Evolutionary conservation across 2,329 filamentous ascomycete genomes (phyloP).

Genomic region (Beauveria australis): DNA sequence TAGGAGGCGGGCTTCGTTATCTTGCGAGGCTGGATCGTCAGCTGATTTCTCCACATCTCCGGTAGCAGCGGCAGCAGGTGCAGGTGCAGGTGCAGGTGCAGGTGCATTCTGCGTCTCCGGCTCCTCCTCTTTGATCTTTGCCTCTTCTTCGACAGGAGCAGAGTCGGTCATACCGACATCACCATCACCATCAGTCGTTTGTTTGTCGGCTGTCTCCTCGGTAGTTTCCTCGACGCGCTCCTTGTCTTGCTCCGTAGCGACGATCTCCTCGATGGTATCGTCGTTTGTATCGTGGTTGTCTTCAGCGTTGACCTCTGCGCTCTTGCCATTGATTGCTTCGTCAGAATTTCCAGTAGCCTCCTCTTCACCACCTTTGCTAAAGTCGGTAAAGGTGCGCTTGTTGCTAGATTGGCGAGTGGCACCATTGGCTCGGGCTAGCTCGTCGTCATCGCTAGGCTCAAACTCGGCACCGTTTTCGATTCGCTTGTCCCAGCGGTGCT

Average conservation of each 20-base stretch:
- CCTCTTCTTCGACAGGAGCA: conserved; percentile 21
- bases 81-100: conserved; percentile 10
- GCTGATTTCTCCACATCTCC: conserved; percentile 17
- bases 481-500: conserved; percentile 74
- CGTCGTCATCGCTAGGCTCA: conserved; percentile 84
- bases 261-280: conserved; percentile 38
- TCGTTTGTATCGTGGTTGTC: conserved; percentile 30
- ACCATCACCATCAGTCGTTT: conserved; percentile 37
- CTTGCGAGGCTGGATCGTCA: conserved; percentile 6
- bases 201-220: conserved; percentile 18
- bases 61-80: background rate
- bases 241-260: conserved; percentile 20
- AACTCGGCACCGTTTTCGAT: conserved; percentile 72
- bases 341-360: conserved; percentile 31
- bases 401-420: conserved; percentile 46
- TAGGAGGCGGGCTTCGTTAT: background rate
- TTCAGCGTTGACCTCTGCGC: conserved; percentile 21
- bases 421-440: conserved; percentile 65
- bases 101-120: conserved; percentile 23
- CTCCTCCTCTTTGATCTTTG: conserved; percentile 34
- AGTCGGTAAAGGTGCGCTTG: conserved; percentile 45
- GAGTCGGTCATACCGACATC: conserved; percentile 44
- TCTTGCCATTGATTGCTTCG: conserved; percentile 25
- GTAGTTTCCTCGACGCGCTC: conserved; percentile 16
- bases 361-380: conserved; percentile 33